Base-by-base conservation (phyloP, 495 filamentous ascomycete species). In the Hypomontagnella monticulosa region DNA sequence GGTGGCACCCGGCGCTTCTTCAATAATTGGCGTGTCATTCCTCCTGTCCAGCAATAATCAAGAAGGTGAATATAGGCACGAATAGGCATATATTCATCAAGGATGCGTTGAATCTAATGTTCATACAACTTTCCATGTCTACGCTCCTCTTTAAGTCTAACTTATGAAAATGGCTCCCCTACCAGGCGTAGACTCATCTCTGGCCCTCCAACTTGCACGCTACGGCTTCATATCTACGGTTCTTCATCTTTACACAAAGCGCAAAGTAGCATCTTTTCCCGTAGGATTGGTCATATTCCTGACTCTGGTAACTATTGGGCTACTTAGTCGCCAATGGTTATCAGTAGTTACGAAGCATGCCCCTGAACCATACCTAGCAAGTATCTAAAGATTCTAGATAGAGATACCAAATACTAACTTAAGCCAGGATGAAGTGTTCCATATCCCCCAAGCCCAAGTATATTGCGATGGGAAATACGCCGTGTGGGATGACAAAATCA, bases 401-500 rank as follows among this genome's bases (percentile, higher is more conserved):
- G 5, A 15, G 8, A 41, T 44, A 14, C 33, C 16, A 27, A 61
- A 54, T 61, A 23, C 76, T 68, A 12, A 75, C 0, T 15, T 6
- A 48, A 4, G 4, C 11, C 57, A 94, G 91, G 95, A 99, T 70
- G 95, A 99, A 78, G 87, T 93, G 19, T 99, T 99, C 76, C 95
- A 99, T 70, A 88, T 97, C 48, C 89, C 92, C 2, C 95, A 99
- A 76, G 93, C 93, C 0, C 90, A 96, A 54, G 83, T 83, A 7
- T 99, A 98, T 74, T 97, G 93, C 76, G 66, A 81, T 15, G 88
- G 90, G 14, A 81, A 85, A 23, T 97, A 88, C 78, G 72, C 74
- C 30, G 78, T 88, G 14, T 99, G 96, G 96, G 93, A 99, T 76
- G 90, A 92, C 11, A 98, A 97, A 71, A 92, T 99, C 63, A 99